phyloP scores from a whole-genome alignment of 2,329 filamentous ascomycete species.

The Epichloe aotearoae region DNA sequence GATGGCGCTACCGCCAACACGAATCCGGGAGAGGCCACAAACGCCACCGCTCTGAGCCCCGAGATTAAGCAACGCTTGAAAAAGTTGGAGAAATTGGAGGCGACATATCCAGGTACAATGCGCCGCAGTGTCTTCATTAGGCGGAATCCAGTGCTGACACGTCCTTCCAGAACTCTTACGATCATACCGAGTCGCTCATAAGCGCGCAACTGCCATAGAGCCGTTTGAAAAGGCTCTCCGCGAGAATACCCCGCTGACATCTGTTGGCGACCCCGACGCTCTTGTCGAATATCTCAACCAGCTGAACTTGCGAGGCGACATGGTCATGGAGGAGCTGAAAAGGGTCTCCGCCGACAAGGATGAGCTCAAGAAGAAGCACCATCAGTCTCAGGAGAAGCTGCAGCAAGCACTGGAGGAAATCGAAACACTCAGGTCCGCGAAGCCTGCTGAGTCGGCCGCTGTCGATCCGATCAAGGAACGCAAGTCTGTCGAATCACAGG shows the following conservation, averaged over 20 bases:
- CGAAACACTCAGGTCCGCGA: slow-evolving; percentile 29
- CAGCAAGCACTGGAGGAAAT: slow-evolving; percentile 52
- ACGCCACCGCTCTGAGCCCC: slow-evolving; percentile 46
- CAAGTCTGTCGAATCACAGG: slow-evolving; percentile 11
- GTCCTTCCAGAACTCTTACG: slow-evolving; percentile 58
- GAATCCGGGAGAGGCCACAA: background rate
- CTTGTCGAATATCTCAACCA: slow-evolving; percentile 85
- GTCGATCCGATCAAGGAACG: slow-evolving; percentile 22
- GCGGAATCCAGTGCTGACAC: background rate
- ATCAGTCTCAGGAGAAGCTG: slow-evolving; percentile 52
- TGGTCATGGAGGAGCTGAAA: slow-evolving; percentile 90
- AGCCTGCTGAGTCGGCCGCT: slow-evolving; percentile 12
- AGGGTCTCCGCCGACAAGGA: slow-evolving; percentile 73
- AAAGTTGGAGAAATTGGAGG: slow-evolving; percentile 81
- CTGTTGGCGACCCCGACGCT: slow-evolving; percentile 72
- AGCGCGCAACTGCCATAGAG: slow-evolving; percentile 75
- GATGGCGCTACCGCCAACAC: slow-evolving; percentile 4
- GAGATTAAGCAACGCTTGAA: slow-evolving; percentile 65
- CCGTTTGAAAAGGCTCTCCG: slow-evolving; percentile 84
- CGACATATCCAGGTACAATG: slow-evolving; percentile 63
- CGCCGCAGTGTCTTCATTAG: background rate
- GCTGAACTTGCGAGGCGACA: slow-evolving; percentile 71
- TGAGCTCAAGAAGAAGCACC: slow-evolving; percentile 60
- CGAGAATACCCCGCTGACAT: slow-evolving; percentile 83
- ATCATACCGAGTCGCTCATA: slow-evolving; percentile 85